Evolutionary conservation across 1,284 basidiomycete genomes (phyloP).

Genomic region (Ceratobasidium sp.): DNA sequence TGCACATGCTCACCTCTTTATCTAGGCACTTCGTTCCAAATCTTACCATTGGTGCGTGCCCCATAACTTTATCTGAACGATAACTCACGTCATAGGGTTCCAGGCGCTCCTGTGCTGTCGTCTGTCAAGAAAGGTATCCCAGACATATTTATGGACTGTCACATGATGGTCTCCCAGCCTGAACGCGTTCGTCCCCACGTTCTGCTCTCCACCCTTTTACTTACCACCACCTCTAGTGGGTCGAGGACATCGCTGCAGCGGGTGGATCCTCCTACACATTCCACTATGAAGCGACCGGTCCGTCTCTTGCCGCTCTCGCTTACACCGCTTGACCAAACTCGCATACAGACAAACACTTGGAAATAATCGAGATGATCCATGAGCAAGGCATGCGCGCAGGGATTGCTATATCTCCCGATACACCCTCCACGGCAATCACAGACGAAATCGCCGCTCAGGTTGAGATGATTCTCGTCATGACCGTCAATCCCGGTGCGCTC

Average conservation of each 20-base stretch:
- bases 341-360: conserved; percentile 73
- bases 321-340: neutral
- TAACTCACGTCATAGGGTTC: conserved; percentile 33
- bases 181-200: conserved; percentile 75
- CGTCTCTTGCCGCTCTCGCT: conserved; percentile 54
- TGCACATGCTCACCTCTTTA: conserved; percentile 7
- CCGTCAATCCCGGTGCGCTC: conserved; percentile 86
- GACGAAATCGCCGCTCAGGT: conserved; percentile 83
- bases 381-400: conserved; percentile 88
- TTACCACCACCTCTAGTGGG: conserved; percentile 75
- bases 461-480: conserved; percentile 98
- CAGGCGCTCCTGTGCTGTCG: conserved; percentile 90
- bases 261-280: conserved; percentile 97
- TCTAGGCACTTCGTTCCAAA: conserved; percentile 97
- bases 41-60: conserved; percentile 87
- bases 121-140: conserved; percentile 92
- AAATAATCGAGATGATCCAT: conserved; percentile 84
- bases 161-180: conserved; percentile 99
- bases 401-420: conserved; percentile 94
- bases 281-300: conserved; percentile 95
- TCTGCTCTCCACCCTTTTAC: neutral
- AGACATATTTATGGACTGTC: conserved; percentile 99
- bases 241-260: conserved; percentile 94
- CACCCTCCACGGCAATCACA: conserved; percentile 86
- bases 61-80: too few species aligned